phyloP scores from a whole-genome alignment of 768 basidiomycete genomes.

The Agaricus subrufescens region DNA sequence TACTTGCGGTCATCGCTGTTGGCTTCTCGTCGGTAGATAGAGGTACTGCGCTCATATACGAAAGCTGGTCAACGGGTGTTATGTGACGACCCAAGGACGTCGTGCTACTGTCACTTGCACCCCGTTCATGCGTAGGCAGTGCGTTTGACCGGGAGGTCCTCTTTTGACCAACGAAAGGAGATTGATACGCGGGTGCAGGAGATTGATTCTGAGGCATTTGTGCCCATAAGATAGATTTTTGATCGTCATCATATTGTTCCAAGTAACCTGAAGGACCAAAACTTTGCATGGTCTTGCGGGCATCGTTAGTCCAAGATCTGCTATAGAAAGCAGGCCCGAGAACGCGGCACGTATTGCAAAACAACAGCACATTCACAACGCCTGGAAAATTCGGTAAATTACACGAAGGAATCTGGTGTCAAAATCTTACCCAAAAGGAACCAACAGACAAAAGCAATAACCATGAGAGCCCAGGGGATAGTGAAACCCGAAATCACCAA shows the following conservation, averaged over 20 bases:
- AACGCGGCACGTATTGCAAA: conserved; percentile 65
- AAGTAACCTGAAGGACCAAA: conserved; percentile 19
- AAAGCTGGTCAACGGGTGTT: conserved; percentile 1
- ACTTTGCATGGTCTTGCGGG: conserved; percentile 26
- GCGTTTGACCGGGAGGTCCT: neutral
- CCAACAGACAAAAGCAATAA: conserved; percentile 49
- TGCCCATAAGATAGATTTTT: neutral
- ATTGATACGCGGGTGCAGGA: conserved; percentile 1
- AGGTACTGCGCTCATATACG: conserved; percentile 1
- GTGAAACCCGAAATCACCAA: conserved; percentile 41
- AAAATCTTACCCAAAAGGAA: conserved; percentile 47
- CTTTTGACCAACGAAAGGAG: neutral
- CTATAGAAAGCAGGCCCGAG: conserved; percentile 48
- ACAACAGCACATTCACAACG: conserved; percentile 57
- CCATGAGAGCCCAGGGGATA: conserved; percentile 41
- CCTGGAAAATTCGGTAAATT: conserved; percentile 32
- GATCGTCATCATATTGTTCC: conserved; percentile 13
- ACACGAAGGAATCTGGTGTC: neutral
- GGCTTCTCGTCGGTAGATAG: neutral
- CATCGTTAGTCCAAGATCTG: conserved; percentile 17
- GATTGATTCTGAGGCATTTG: neutral
- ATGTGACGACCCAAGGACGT: conserved; percentile 2
- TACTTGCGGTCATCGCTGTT: neutral
- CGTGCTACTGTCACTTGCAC: conserved; percentile 1
- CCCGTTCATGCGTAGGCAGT: neutral